Evolutionary conservation across 176 grass and related monocot genomes (phyloP).

Genomic region (Alloteropsis semialata): DNA sequence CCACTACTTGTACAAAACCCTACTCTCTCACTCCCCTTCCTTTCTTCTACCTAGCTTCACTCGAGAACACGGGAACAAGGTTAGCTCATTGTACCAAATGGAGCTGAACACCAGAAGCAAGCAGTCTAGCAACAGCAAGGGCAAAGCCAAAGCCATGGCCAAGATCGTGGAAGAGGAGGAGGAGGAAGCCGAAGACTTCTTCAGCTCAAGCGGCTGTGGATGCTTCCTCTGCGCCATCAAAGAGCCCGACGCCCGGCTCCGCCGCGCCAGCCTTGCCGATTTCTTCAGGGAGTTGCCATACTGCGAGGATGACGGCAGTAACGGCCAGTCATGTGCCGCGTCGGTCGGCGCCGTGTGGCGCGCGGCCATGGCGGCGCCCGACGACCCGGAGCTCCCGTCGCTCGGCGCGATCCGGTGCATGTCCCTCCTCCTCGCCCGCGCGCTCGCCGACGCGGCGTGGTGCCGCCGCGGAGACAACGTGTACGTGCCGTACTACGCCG

Average conservation of each 20-base stretch:
- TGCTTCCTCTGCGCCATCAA: constrained; percentile 81
- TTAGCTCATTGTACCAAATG: constrained; percentile 13
- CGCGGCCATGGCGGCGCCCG: constrained; percentile 71
- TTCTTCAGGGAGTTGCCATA: constrained; percentile 75
- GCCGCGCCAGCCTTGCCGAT: constrained; percentile 39
- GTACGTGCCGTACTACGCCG: constrained; percentile 81
- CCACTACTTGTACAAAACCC: constrained; percentile 45
- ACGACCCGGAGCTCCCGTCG: constrained; percentile 71
- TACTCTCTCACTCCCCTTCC: constrained; percentile 12
- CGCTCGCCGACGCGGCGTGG: constrained; percentile 57
- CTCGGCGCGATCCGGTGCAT: constrained; percentile 88
- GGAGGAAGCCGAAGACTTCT: background rate
- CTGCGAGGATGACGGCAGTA: constrained; percentile 12
- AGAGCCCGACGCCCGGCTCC: constrained; percentile 47
- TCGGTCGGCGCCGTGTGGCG: constrained; percentile 65
- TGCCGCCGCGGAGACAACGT: constrained; percentile 45
- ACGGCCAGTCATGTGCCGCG: constrained; percentile 30
- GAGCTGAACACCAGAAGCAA: constrained; percentile 12
- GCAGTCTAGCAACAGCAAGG: constrained; percentile 27
- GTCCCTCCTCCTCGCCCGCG: constrained; percentile 63
- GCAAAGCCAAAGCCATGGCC: constrained; percentile 38
- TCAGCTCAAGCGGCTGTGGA: constrained; percentile 29
- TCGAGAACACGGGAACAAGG: background rate
- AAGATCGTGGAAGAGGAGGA: constrained; percentile 42
- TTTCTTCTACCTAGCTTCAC: constrained; percentile 12